Base-by-base conservation (phyloP, 164 flowering plant genomes). In the Annona squamosa region DNA sequence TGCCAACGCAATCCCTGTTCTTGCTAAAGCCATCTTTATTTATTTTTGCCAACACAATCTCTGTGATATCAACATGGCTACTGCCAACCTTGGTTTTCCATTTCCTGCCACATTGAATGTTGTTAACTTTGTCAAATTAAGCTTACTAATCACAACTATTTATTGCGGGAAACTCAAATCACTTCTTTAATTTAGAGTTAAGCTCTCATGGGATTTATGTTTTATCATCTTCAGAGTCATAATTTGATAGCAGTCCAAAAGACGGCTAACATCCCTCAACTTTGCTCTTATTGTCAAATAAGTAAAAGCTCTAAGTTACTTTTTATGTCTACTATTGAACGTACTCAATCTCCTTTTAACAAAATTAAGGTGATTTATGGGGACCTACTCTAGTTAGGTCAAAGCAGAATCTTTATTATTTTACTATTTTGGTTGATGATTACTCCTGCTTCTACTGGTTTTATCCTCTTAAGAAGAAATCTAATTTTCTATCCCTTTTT, bases 341-440 rank as follows among this genome's bases (percentile, higher is more conserved):
- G 4, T 47, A 3, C 3, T 0, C 18, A n/a, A 44, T 17, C 13
- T 2, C 3, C 4, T 26, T 46, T 26, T 69, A 26, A 26, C 1
- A 26, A 69, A n/a, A 70, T 19, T 12, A 7, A 37, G 10, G 44
- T 70, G 72, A 70, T 56, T 4, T 70, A 13, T 70, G 72, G 63
- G 63, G 42, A 56, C 64, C 45, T 18, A 45, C 72, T 26, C 63
- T 63, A 10, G 46, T 37, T 48, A n/a, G n/a, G 1, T 70, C 72
- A 52, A 4, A 47, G 4, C 13, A 56, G 43, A 3, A 26, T 5
- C 52, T 48, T 70, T 37, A 17, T 2, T 70, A 52, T 56, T 70
- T 52, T 42, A 44, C n/a, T 52, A 3, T 6, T 26, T 19, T 70
- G 9, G 45, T 57, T 18, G 63, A 70, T 56, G 63, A 13, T 57